phyloP scores from a whole-genome alignment of 192 early-diverging fungal genomes.

The Thamnidium elegans region DNA sequence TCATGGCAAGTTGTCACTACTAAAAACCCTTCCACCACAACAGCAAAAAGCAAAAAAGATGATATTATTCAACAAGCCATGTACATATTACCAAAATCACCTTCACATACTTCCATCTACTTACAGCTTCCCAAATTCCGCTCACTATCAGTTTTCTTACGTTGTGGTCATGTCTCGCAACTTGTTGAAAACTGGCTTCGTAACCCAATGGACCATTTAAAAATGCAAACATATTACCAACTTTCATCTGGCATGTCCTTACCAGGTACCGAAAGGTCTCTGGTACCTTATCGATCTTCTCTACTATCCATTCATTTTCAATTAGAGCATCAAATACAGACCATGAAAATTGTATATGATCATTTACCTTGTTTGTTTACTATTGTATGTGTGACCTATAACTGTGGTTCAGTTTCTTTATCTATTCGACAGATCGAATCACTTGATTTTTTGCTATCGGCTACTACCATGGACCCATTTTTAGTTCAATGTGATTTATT shows the following conservation, averaged over 20 bases:
- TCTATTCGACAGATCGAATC: not conserved
- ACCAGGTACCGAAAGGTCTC: not conserved
- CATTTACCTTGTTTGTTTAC: not conserved
- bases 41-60: not conserved
- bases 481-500: conserved; percentile 5
- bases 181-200: conserved; percentile 6
- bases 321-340: not conserved
- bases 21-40: not conserved
- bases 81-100: conserved; percentile 2
- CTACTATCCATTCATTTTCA: not conserved
- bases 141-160: not conserved
- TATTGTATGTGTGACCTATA: not conserved
- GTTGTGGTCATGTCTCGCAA: not conserved
- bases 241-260: not conserved
- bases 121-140: not conserved
- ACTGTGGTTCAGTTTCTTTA: conserved; percentile 1
- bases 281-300: not conserved
- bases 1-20: conserved; percentile 1
- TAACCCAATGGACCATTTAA: conserved; percentile 12
- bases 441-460: not conserved
- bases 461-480: not conserved
- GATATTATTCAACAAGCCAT: not conserved
- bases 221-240: not conserved
- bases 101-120: not conserved
- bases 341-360: not conserved